Evolutionary conservation across 495 filamentous ascomycete species (phyloP), one percentile per base, ranked within the genome.

Genomic region (Aspergillus bertholletiae): DNA sequence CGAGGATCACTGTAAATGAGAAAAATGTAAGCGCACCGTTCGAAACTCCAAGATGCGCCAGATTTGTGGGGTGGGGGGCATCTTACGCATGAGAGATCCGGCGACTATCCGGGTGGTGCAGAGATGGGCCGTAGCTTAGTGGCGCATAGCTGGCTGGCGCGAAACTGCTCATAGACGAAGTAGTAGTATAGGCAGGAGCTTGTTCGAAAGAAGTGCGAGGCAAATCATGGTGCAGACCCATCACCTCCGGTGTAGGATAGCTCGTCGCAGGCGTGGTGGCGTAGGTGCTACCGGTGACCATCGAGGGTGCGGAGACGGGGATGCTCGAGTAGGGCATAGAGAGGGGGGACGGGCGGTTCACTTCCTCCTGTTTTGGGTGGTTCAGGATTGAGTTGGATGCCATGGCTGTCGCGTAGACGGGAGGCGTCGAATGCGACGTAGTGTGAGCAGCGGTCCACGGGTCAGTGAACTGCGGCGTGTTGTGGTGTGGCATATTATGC

Each of bases 11-110:
- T 78, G 59, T 40, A 54, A 12, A 39, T 23, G 22, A 54, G 22
- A 41, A 37, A 24, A 26, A 0, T 15, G 49, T 61, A 20, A 61
- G 52, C 56, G 43, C 44, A 30, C 18, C 3, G 11, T 22, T 49
- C 45, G 30, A 37, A n/a, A 11, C 2, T 3, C 34, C 13, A 15
- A 15, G 17, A 37, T 37, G 3, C 40, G 18, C 17, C n/a, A 23
- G 26, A 32, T 20, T 13, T 12, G 23, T 17, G 28, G 74, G n/a
- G n/a, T n/a, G n/a, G 67, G 56, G 23, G 71, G 66, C 43, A 66
- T 89, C 88, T 88, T 85, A 96, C 88, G 90, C 84, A 72, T 96
- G 89, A 50, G 92, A 95, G 62, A 91, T 87, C 67, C 92, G 86
- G 70, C 93, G 86, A 53, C 77, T 70, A 65, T 81, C 80, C 50